Evolutionary conservation across 768 basidiomycete genomes (phyloP), one percentile per base, ranked within the genome.

Genomic region (Leccinum aurantiacum): DNA sequence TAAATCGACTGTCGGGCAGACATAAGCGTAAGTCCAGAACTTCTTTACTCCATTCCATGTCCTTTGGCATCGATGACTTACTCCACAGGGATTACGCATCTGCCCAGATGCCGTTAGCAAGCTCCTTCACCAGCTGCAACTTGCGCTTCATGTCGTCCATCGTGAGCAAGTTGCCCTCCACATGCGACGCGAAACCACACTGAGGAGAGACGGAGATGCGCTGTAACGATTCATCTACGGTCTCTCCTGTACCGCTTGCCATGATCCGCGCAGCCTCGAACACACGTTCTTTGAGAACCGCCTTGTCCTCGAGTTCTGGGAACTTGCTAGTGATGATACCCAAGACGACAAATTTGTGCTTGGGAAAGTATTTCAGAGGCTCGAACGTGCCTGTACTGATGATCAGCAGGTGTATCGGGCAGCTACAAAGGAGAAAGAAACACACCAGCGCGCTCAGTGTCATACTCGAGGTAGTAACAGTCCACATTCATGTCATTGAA

Each of bases 391-490:
- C 70, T 71, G 17, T 9, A 27, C 1, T 27, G 27, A 27, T 27
- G 27, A 47, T 33, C 19, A 31, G 24, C 11, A 7, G 11, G 11
- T 27, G 17, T 8, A 29, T 50, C 50, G 38, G 10, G 6, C 2
- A 17, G 15, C 3, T 46, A 4, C 3, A 17, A 19, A 4, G 0
- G 9, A 4, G 2, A 9, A 4, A 10, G 10, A 37, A 22, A 60
- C 68, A 66, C 67, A 69, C 80, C 80, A 10, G 80, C 80, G 27
- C 80, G 79, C 50, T 71, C 70, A 9, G 79, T 81, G 62, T 81
- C 80, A 61, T 80, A 81, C 67, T 80, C 79, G 37, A 81, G 77
- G 68, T 79, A 81, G 60, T 78, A 80, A 53, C 67, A 72, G 57
- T 80, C 77, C 49, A 79, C 77, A 58, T 78, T 73, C 57, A 80